Conservation (phyloP, 2,329 filamentous ascomycete genomes). For the Ascosphaera aggregata region DNA sequence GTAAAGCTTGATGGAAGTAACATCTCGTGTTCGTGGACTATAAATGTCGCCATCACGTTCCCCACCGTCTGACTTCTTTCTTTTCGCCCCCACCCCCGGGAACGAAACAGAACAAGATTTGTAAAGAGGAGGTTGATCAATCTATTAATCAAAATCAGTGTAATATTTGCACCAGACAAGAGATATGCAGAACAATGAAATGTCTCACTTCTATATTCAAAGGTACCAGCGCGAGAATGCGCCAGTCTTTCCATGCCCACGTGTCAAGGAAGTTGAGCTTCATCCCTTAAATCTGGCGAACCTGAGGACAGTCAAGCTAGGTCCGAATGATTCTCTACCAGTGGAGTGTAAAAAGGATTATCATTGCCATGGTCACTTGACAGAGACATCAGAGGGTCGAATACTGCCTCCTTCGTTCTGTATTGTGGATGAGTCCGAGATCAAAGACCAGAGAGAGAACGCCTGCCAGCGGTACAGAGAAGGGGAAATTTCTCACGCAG, state of each 20-base stretch:
- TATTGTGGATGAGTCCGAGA: neutral
- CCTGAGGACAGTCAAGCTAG: neutral
- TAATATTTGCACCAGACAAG: too few relatives aligned
- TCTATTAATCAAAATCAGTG: too few relatives aligned
- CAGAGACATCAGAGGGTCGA: neutral
- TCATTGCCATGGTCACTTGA: neutral
- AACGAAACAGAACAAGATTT: constrained; percentile 4
- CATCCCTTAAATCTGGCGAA: neutral
- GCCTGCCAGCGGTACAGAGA: neutral
- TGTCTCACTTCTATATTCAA: neutral
- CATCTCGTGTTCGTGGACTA: constrained; percentile 16
- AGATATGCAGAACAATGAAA: too few relatives aligned
- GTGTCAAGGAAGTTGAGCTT: neutral
- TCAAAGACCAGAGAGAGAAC: neutral
- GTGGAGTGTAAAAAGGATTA: neutral
- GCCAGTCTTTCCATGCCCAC: neutral
- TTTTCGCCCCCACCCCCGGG: too few relatives aligned
- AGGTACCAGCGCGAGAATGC: neutral
- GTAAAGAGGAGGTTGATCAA: constrained; percentile 7
- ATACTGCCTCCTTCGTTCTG: neutral
- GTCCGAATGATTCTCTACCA: neutral
- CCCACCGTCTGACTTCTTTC: constrained; percentile 5
- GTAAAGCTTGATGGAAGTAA: constrained; percentile 13
- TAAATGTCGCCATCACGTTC: constrained; percentile 7
- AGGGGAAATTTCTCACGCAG: neutral